Base-by-base conservation (phyloP, 306 rosid species). In the Psophocarpus tetragonolobus region DNA sequence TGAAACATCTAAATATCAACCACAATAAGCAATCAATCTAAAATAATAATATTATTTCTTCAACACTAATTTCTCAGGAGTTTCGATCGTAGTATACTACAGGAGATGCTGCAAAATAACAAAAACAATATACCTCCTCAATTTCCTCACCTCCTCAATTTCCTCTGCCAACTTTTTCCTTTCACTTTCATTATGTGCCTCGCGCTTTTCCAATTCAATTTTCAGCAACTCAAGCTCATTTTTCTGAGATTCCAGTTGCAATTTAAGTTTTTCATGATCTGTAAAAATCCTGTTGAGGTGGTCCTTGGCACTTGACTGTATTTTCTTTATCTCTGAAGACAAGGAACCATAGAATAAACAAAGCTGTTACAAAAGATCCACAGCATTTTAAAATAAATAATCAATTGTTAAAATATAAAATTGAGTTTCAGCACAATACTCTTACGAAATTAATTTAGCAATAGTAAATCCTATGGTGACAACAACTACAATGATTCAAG, bases 101-200 rank as follows among this genome's bases (percentile, higher is more conserved):
- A 81, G 51, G 47, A 82, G 65, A 77, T 73, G 80, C 70, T 73
- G 68, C 81, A 85, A 70, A 82, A 80, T 24, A 35, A 51, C 56
- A 39, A 78, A 83, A 72, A 66, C 21, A 62, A 5, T 27, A 88
- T 56, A 92, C 97, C 99, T 91, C 81, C 77, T 83, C 94, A 50
- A 95, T 85, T 50, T 92, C 97, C 79, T 92, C 99, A 92, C 97
- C 99, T 91, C 81, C 77, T 83, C 94, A 50, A 95, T 85, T 50
- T 92, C 97, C 79, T 92, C 99, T 21, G 91, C 86, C 17, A 95
- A 88, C 83, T 84, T 91, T 81, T 89, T 91, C 50, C 97, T 87
- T 89, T 95, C 97, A 78, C 38, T 84, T 78, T 95, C 99, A 4
- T 91, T 92, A 53, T 85, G 87, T 32, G 92, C 90, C 44, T 91